A percentile compares a stretch with the other conserved stretches of the same genome.
Conservation (phyloP, 106 monocot species). For the Hemerocallis citrina region DNA sequence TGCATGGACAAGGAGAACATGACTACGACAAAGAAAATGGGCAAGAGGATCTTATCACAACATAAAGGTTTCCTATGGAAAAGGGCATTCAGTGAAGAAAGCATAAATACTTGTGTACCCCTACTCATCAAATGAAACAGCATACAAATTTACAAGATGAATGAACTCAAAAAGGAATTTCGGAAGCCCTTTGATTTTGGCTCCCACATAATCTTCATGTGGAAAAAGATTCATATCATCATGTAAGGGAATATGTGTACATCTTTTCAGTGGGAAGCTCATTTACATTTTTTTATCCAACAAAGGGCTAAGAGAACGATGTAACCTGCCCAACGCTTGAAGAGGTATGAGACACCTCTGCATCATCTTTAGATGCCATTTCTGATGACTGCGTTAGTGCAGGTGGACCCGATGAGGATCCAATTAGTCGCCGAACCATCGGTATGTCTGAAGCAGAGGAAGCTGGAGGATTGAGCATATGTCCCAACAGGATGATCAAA, state of each 20-base stretch:
- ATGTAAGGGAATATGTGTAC: slow-evolving; percentile 14
- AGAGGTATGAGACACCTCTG: slow-evolving; percentile 17
- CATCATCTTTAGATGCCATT: no score
- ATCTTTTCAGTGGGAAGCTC: slow-evolving; percentile 5
- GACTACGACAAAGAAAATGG: no score
- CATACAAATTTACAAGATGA: slow-evolving; percentile 9
- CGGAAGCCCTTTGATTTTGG: slow-evolving; percentile 4
- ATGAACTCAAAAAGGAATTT: neutral
- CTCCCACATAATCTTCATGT: slow-evolving; percentile 2
- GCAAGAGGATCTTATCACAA: no score
- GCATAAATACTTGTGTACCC: no score
- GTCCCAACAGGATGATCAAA: slow-evolving; percentile 63
- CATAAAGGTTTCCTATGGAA: no score
- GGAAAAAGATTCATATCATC: slow-evolving; percentile 7
- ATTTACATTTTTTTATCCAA: slow-evolving; percentile 4
- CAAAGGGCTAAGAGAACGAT: slow-evolving; percentile 9
- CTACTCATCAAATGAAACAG: slow-evolving; percentile 11
- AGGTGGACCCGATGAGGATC: slow-evolving; percentile 2
- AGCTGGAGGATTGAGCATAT: slow-evolving; percentile 22
- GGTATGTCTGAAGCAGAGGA: slow-evolving; percentile 17
- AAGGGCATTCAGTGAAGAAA: no score
- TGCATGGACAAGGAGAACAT: no score
- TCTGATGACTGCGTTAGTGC: neutral
- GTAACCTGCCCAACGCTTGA: slow-evolving; percentile 18
- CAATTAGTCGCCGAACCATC: slow-evolving; percentile 4